Percentiles rank a stretch among this genome's conserved stretches.
These are phyloP conservation scores for Eucalyptus viminalis DNA, from an alignment of 345 rosid genomes.

Conservation along the genomic window DNA sequence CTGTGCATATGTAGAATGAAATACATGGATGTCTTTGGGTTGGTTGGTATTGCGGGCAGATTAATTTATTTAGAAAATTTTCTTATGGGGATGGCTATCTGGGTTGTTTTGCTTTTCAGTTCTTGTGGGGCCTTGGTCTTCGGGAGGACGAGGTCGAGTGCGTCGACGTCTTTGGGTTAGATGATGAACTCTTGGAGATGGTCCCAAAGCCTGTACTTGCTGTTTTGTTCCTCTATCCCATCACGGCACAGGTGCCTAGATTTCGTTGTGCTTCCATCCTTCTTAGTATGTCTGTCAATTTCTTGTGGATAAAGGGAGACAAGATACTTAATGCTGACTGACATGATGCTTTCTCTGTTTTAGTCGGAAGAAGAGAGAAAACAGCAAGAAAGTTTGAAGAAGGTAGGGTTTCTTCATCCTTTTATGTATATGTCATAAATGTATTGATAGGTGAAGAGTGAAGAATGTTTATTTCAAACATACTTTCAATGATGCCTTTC, in stretches of 20 bases:
- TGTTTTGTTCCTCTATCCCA: conserved; percentile 80
- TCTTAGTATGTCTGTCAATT: background rate
- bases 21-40: background rate
- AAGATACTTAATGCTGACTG: background rate
- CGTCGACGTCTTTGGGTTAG: conserved; percentile 81
- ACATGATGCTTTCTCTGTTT: background rate
- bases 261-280: background rate
- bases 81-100: background rate
- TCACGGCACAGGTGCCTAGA: conserved; percentile 55
- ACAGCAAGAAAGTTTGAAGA: conserved; percentile 35
- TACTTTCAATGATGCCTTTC: background rate
- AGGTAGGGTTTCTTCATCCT: conserved; percentile 16
- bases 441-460: background rate
- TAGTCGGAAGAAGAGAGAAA: conserved; percentile 81
- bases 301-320: background rate
- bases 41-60: background rate
- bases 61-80: background rate
- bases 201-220: conserved; percentile 92
- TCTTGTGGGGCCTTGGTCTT: conserved; percentile 84
- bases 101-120: conserved; percentile 26
- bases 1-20: background rate
- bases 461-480: background rate
- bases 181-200: conserved; percentile 75
- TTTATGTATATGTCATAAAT: background rate
- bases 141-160: conserved; percentile 59